Evolutionary conservation across 2,329 filamentous ascomycete species (phyloP).

Genomic region (Penicillium decumbens): DNA sequence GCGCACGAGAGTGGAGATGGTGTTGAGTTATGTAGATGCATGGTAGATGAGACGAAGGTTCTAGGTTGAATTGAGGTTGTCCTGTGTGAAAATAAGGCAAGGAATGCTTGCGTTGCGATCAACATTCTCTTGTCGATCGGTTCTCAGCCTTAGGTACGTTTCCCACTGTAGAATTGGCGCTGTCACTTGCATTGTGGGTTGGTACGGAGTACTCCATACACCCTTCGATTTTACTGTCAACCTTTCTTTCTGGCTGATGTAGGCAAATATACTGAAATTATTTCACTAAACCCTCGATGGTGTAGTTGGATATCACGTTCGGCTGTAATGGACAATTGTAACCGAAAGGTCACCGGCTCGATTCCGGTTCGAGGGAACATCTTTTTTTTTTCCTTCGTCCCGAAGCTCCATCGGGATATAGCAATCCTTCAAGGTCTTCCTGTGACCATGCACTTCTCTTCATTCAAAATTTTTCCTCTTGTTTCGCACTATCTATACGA

Average conservation of each 20-base stretch:
- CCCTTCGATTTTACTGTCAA: too few relatives aligned
- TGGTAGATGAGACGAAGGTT: not conserved
- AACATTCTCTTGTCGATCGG: not conserved
- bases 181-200: too few relatives aligned
- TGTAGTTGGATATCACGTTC: not conserved
- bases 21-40: not conserved
- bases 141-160: not conserved
- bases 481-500: too few relatives aligned
- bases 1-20: slow-evolving; percentile 4
- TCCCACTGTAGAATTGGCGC: not conserved
- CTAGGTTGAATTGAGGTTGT: not conserved
- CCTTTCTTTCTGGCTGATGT: not conserved
- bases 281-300: not conserved
- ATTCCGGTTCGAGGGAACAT: not conserved
- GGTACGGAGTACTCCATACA: too few relatives aligned
- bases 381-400: not conserved
- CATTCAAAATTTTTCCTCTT: too few relatives aligned
- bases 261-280: not conserved
- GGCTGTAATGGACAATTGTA: not conserved
- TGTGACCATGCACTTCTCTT: too few relatives aligned
- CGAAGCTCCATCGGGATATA: too few relatives aligned
- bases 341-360: not conserved
- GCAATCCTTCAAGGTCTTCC: too few relatives aligned
- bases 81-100: not conserved
- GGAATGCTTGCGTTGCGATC: not conserved